Evolutionary conservation across 371 early-diverging fungal species (phyloP).

Genomic region (Syncephalastrum monosporum): DNA sequence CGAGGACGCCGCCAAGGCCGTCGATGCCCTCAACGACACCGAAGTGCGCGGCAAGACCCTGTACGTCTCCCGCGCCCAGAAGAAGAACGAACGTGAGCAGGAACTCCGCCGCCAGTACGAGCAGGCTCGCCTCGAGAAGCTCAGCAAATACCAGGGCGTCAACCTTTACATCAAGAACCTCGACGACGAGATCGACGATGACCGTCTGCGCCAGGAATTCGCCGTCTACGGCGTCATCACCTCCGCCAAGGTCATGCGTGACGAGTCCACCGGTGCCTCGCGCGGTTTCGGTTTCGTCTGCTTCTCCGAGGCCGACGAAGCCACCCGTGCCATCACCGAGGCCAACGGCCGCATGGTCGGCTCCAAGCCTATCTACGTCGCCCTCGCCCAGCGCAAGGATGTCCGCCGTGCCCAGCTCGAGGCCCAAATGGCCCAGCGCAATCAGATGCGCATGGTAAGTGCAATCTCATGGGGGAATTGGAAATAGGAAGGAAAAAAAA

Average conservation of each 20-base stretch:
- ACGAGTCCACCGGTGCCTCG: constrained; percentile 66
- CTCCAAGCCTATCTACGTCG: constrained; percentile 89
- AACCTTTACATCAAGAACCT: constrained; percentile 93
- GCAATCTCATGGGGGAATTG: neutral
- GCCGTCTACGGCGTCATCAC: constrained; percentile 85
- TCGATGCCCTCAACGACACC: constrained; percentile 82
- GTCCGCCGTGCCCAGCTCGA: constrained; percentile 79
- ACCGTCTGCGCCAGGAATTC: constrained; percentile 83
- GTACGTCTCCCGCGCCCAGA: constrained; percentile 93
- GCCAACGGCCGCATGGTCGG: constrained; percentile 82
- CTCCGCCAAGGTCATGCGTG: constrained; percentile 88
- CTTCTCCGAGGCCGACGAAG: constrained; percentile 76
- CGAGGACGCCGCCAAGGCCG: constrained; percentile 80
- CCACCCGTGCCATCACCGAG: constrained; percentile 74
- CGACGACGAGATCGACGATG: constrained; percentile 86
- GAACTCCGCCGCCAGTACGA: constrained; percentile 86
- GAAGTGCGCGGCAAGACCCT: constrained; percentile 76
- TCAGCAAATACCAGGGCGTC: constrained; percentile 89
- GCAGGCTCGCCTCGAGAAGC: constrained; percentile 76
- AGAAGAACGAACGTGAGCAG: constrained; percentile 91
- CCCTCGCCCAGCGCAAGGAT: constrained; percentile 90
- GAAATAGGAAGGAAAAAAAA: neutral
- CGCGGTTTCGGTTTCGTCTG: constrained; percentile 79
- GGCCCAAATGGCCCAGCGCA: constrained; percentile 79
- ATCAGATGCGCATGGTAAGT: constrained; percentile 54